A percentile compares a stretch with the other conserved stretches of the same genome.
Conservation (phyloP, 441 rosid genomes). For the Pelargonium cotyledonis region DNA sequence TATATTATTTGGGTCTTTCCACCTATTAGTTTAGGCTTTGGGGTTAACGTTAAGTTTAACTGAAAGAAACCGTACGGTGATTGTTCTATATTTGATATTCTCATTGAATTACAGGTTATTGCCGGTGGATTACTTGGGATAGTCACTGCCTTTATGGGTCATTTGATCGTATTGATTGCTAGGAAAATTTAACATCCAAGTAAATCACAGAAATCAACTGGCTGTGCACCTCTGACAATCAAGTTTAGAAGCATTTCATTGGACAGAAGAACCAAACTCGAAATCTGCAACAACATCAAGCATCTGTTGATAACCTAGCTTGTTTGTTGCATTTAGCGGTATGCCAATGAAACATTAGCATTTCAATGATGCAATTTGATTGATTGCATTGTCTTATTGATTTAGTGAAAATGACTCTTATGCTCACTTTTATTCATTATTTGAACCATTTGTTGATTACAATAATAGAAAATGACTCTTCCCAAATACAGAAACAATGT, state of each 20-base stretch:
- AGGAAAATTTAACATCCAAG: conserved; percentile 22
- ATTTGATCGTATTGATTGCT: conserved; percentile 29
- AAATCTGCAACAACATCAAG: not conserved
- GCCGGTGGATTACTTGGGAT: conserved; percentile 77
- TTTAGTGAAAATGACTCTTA: conserved; percentile 12
- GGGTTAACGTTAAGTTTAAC: not conserved
- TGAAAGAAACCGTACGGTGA: not conserved
- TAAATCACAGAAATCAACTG: conserved; percentile 8
- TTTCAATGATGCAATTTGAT: conserved; percentile 17
- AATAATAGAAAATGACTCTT: not conserved
- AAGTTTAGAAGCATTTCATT: too few species aligned
- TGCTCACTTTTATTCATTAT: not conserved
- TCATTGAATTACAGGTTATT: conserved; percentile 47
- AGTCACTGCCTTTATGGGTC: conserved; percentile 45
- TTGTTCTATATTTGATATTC: conserved; percentile 5
- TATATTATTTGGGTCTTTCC: too few species aligned
- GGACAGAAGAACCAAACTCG: too few species aligned
- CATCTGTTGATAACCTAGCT: conserved; percentile 14
- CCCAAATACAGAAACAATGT: not conserved
- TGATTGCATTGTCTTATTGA: conserved; percentile 16
- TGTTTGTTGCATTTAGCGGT: conserved; percentile 9
- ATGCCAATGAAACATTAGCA: conserved; percentile 20
- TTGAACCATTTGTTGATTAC: not conserved
- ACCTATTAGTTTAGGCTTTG: too few species aligned
- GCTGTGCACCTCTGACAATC: conserved; percentile 3